phyloP scores from a whole-genome alignment of 2,329 filamentous ascomycete species.

The Colletotrichum godetiae region DNA sequence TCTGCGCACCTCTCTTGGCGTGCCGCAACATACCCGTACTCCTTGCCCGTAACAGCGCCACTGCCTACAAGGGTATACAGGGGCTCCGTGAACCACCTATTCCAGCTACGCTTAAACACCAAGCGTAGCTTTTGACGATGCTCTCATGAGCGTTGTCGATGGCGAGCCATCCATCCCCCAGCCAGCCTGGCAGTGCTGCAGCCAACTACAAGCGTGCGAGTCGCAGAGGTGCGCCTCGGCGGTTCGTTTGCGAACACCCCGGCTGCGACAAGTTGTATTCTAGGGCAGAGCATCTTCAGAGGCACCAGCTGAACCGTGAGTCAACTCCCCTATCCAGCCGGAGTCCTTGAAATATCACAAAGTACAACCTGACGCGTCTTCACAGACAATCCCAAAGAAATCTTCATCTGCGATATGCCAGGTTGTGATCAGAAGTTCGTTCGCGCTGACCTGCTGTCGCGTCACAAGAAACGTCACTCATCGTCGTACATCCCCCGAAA shows the following conservation, averaged over 20 bases:
- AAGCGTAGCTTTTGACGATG: conserved; percentile 1
- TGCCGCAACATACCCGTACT: neutral
- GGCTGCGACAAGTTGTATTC: conserved; percentile 85
- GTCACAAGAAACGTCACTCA: conserved; percentile 74
- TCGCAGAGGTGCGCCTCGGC: conserved; percentile 60
- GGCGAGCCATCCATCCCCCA: conserved; percentile 21
- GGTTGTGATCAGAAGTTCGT: conserved; percentile 83
- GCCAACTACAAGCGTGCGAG: conserved; percentile 62
- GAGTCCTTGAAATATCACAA: neutral
- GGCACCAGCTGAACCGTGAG: conserved; percentile 81
- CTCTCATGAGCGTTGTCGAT: conserved; percentile 18
- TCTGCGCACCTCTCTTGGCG: neutral
- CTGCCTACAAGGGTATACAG: neutral
- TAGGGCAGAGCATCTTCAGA: conserved; percentile 82
- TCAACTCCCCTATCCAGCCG: neutral
- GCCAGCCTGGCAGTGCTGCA: conserved; percentile 28
- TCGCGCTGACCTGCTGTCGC: conserved; percentile 79
- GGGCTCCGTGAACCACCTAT: neutral
- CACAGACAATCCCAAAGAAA: conserved; percentile 81
- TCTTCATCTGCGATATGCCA: conserved; percentile 80
- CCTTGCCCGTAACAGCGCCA: neutral
- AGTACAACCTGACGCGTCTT: conserved; percentile 6
- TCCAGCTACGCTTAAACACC: neutral
- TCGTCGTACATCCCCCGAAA: conserved; percentile 63
- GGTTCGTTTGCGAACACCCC: conserved; percentile 74